Base-by-base conservation (phyloP, 129 eudicot species). In the Flaveria brownii region DNA sequence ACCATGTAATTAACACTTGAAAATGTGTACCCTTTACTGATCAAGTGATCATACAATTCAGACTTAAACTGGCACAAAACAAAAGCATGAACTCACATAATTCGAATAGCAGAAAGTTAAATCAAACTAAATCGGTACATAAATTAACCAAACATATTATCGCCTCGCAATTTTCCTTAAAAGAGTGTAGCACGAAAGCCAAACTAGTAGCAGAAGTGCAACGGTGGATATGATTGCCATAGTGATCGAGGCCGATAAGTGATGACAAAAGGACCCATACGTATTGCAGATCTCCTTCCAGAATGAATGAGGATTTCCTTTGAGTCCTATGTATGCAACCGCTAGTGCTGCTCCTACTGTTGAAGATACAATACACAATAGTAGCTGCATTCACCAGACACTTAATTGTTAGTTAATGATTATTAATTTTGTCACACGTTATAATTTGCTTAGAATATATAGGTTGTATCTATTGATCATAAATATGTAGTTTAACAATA, bases 311-410 rank as follows among this genome's bases (percentile, higher is more conserved):
- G 86, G 63, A 78, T 89, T 89, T 12, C 98, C 98, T 80, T 78
- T 89, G 20, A 88, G 71, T 59, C 98, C 98, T 13, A 93, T 61
- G 81, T 93, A 93, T 14, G 78, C 96, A 2, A 93, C 96, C 39
- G 61, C 96, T 9, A 92, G 92, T 45, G 83, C 85, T 81, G 96
- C 71, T 74, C 96, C 98, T 5, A 87, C 77, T 52, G 96, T 96
- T 8, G 98, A 73, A 9, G 91, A 90, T 46, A 85, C 81, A 7
- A 93, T 86, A 20, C 92, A 89, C 79, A 93, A 56, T 62, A 90
- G 45, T 73, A 93, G 66, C 98, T 93, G 90, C 86, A 67, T 47
- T 20, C 63, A 41, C 18, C 26, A 70, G 11, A 22, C 10, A 4
- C 14, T 47, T 47, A 9, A 14, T 1, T 12, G 30, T 16, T 36